These are phyloP conservation scores for Plasmodium coatneyi DNA, from an alignment of 169 alveolate genomes.

Conservation along the genomic window DNA sequence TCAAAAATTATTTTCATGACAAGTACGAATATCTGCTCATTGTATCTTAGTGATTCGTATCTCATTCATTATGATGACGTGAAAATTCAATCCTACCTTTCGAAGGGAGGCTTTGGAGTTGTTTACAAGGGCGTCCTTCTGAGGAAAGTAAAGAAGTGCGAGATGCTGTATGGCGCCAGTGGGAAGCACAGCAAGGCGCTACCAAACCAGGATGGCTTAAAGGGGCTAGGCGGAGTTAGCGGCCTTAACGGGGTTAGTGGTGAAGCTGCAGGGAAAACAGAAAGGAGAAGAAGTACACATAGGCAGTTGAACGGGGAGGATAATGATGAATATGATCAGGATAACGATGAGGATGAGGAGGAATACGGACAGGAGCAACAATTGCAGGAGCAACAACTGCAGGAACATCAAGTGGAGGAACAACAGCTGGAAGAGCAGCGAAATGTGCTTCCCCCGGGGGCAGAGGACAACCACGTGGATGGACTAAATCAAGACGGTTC, in stretches of 20 bases:
- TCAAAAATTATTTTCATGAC: constrained; percentile 70
- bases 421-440: background rate
- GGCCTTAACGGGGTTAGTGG: background rate
- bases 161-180: background rate
- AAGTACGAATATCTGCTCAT: constrained; percentile 41
- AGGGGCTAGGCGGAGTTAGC: background rate
- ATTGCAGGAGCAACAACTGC: background rate
- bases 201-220: background rate
- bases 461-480: background rate
- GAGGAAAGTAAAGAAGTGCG: constrained; percentile 18
- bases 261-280: background rate
- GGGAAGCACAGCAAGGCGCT: background rate
- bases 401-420: background rate
- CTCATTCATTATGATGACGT: constrained; percentile 49
- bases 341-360: background rate
- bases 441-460: background rate
- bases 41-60: constrained; percentile 21
- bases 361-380: background rate
- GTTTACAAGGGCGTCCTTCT: constrained; percentile 42
- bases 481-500: background rate
- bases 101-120: constrained; percentile 69
- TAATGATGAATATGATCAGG: too few relatives aligned
- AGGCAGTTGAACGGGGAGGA: background rate
- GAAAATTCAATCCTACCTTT: constrained; percentile 36
- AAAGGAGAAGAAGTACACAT: background rate